Base-by-base conservation (phyloP, 441 rosid genomes). In the Hura crepitans region DNA sequence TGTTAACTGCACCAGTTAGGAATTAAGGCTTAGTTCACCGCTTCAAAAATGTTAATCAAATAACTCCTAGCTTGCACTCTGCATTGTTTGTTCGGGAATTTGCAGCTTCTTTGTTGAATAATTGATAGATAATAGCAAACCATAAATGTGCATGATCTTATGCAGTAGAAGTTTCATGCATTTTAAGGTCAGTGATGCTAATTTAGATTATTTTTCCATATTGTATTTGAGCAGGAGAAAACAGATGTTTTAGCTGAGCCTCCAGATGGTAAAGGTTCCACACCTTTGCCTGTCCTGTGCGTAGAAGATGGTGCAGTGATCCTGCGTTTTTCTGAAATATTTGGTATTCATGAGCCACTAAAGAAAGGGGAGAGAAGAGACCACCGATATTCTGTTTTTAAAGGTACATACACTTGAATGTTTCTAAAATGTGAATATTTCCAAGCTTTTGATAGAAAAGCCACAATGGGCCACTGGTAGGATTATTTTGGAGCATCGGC, bases 281-380 rank as follows among this genome's bases (percentile, higher is more conserved):
- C 92, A 22, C 87, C 91, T 22, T 82, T 96, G 72, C 98, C 99
- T 77, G 78, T 92, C 59, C 79, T 93, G 77, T 96, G 89, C 77
- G 75, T 87, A 72, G 96, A 96, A 84, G 93, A 88, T 85, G 97
- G 94, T 37, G 75, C 77, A 79, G 97, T 87, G 67, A 91, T 93
- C 71, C 82, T 92, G 79, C 86, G 87, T 59, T 92, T 96, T 83
- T 96, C 99, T 18, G 91, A 96, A 85, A 96, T 96, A 72, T 96
- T 96, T 85, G 96, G 93, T 71, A 85, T 89, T 69, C 92, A 87
- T 69, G 89, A 91, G 75, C 87, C 93, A 72, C 78, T 85, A 77
- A 87, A 84, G 88, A 91, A 78, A 79, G 79, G 73, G 37, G 83
- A 78, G 59, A 92, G 83, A 82, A 85, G 89, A 81, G 98, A 87